Evolutionary conservation across 139 green algal species (phyloP).

Genomic region (Asterochloris sp.): DNA sequence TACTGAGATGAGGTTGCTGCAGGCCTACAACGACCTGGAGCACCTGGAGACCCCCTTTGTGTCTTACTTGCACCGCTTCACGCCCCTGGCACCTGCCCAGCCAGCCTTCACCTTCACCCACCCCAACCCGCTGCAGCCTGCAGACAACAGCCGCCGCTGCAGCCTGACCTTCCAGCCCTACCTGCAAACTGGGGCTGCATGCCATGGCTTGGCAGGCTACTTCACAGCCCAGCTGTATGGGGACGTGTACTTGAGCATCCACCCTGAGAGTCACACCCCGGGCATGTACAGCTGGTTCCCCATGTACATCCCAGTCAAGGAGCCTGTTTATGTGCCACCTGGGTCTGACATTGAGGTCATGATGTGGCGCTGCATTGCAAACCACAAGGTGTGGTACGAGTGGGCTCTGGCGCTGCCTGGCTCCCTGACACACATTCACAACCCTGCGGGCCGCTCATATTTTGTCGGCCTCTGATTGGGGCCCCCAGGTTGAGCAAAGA

Average conservation of each 20-base stretch:
- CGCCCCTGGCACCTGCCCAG: conserved; percentile 35
- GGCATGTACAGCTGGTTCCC: conserved; percentile 95
- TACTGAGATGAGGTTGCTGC: not conserved
- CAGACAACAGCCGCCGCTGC: conserved; percentile 73
- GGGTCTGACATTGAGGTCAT: conserved; percentile 58
- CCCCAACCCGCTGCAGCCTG: conserved; percentile 56
- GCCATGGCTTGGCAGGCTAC: conserved; percentile 96
- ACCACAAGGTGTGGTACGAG: conserved; percentile 94
- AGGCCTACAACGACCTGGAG: conserved; percentile 74
- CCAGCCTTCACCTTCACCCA: conserved; percentile 92
- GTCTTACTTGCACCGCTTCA: conserved; percentile 80
- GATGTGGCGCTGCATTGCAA: conserved; percentile 82
- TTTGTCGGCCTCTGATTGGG: conserved; percentile 64
- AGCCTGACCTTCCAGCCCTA: conserved; percentile 59
- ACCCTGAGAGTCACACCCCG: conserved; percentile 85
- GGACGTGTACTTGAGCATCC: conserved; percentile 83
- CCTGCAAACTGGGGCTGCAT: conserved; percentile 12
- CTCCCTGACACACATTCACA: conserved; percentile 63
- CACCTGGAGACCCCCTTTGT: conserved; percentile 96
- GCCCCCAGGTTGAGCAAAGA: too few relatives aligned
- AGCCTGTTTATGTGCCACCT: conserved; percentile 65
- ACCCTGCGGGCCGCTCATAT: conserved; percentile 73
- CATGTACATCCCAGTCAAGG: conserved; percentile 94
- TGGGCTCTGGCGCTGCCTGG: conserved; percentile 60
- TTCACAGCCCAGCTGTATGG: conserved; percentile 92